Evolutionary conservation across 1,139 yeast genomes (phyloP), one percentile per base, ranked within the genome.

Genomic region (Sugiyamaella neomexicana): DNA sequence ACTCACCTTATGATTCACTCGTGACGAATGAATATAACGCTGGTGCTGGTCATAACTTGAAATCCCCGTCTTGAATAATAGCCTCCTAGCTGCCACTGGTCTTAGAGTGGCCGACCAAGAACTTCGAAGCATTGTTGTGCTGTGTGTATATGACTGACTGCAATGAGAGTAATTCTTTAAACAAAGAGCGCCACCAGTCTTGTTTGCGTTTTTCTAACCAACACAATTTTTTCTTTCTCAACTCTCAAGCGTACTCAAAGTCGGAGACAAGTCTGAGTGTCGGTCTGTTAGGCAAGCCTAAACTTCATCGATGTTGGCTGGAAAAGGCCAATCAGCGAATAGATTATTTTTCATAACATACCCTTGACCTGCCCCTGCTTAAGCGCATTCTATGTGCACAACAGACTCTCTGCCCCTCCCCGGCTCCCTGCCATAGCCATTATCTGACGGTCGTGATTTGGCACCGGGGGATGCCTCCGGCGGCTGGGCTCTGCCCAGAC

Each of bases 261-360:
- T 39, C 43, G 3, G 15, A 13, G 31, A 23, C 20, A 15, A 39
- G 20, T 4, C 12, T 20, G 43, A 39, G 7, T 23, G 43, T 43
- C 31, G n/a, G n/a, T n/a, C n/a, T n/a, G n/a, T 29, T 32, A 32
- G 38, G 46, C 46, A 32, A 38, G 38, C 46, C 46, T 27, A 31
- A 43, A 29, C 25, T 31, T 29, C 46, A 43, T 43, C 46, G 46
- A 31, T 9, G 20, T 13, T 2, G 9, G 20, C 37, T 10, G 12
- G 32, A 6, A 36, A 46, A 38, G 43, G 50, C 50, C 50, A 47
- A 47, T 47, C 51, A 47, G 51, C 45, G 45, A 47, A 25, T 29
- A 29, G 51, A 47, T 32, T 32, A 39, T 47, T 47, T 47, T 47
- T 40, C 39, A 47, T 37, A 8, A 12, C 27, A 5, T 47, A 47